Evolutionary conservation across 345 rosid genomes (phyloP), one percentile per base, ranked within the genome.

Genomic region (Salix arbutifolia): DNA sequence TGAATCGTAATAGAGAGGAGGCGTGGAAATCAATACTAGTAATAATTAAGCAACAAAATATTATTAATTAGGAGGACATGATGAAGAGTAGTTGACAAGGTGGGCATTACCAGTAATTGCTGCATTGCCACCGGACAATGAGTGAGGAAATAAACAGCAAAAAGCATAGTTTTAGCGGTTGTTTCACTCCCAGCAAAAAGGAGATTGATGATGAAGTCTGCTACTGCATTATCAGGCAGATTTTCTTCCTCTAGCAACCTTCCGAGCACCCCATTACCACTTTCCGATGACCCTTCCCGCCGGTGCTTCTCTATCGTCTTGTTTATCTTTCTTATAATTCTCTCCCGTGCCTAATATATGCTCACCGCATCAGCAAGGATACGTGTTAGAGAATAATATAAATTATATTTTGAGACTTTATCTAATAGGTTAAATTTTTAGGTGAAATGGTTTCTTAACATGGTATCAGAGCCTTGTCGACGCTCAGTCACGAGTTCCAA

Each of bases 151-250:
- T 90, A 92, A 77, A 88, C 81, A 0, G 96, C 93, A 67, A 94
- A 88, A 17, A 91, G 87, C 97, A 94, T 92, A 23, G 98, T 92
- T 79, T 94, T 94, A 1, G 97, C 81, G 0, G 97, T 94, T 1
- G 98, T 92, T 85, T 94, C 98, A 65, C 90, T 94, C 76, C 98
- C 98, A 4, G 97, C 98, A 75, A 94, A 94, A 38, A 94, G 77
- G 69, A 94, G 92, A 83, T 92, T 94, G 73, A 94, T 88, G 67
- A 94, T 87, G 83, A 94, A 94, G 77, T 94, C 98, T 8, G 94
- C 86, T 17, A 92, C 72, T 7, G 88, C 89, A 44, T 92, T 87
- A 4, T 90, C 91, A 1, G 89, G 84, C 65, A 94, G 85, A 85
- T 80, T 89, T 78, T 89, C 94, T 83, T 94, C 98, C 46, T 83